A percentile compares a stretch with the other conserved stretches of the same genome.
These are phyloP conservation scores for Mucor velutinosus DNA, from an alignment of 371 early-diverging fungal species.

Conservation along the genomic window DNA sequence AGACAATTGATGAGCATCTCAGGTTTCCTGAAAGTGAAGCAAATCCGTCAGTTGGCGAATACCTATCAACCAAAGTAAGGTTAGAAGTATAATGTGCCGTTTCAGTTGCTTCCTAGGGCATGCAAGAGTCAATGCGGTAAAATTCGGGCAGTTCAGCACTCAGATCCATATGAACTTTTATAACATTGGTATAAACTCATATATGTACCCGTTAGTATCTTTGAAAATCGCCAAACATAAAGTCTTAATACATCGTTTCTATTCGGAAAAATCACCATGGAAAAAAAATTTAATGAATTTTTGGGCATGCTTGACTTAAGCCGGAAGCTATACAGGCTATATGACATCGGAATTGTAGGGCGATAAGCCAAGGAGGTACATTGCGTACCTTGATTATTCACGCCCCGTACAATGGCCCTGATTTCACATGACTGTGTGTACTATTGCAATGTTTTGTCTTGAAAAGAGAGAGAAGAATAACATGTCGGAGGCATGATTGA, in stretches of 20 bases:
- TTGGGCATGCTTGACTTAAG: not conserved
- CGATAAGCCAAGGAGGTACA: not conserved
- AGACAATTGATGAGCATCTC: too few relatives aligned
- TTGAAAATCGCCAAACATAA: not conserved
- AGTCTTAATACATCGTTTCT: not conserved
- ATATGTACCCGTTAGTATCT: not conserved
- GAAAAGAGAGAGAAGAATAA: not conserved
- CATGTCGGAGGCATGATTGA: not conserved
- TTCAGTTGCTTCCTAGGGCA: too few relatives aligned
- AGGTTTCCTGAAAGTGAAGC: too few relatives aligned
- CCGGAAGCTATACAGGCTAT: not conserved
- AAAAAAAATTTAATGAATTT: not conserved
- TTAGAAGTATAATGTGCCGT: too few relatives aligned
- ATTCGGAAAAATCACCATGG: not conserved
- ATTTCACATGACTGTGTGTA: conserved; percentile 5
- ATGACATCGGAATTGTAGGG: not conserved
- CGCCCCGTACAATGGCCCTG: not conserved
- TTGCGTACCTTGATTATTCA: not conserved
- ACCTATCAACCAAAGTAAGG: too few relatives aligned
- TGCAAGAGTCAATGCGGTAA: too few relatives aligned
- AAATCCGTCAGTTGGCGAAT: too few relatives aligned
- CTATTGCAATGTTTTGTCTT: not conserved
- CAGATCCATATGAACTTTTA: too few relatives aligned
- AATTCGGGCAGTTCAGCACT: too few relatives aligned
- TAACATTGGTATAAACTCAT: too few relatives aligned